Base-by-base conservation (phyloP, 2,329 filamentous ascomycete genomes). In the Talaromyces sp. region DNA sequence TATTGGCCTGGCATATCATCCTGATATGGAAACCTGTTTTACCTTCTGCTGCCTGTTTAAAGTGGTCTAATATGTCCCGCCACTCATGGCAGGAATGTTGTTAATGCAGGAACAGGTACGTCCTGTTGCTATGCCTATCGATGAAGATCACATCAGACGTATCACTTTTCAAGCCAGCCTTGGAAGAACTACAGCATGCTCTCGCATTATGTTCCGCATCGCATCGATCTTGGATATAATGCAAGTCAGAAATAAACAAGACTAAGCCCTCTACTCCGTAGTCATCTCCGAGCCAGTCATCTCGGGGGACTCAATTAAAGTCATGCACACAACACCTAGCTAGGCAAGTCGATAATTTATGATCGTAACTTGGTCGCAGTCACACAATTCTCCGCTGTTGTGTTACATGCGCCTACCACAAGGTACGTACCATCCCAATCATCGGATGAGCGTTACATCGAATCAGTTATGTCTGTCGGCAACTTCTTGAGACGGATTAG, bases 401-500 rank as follows among this genome's bases (percentile, higher is more conserved):
- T 56, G 5, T 51, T 28, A 37, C 36, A 41, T 31, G 46, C 25
- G 5, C 9, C 17, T 19, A 19, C 17, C 33, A 35, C 17, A 4
- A 33, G 13, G 25, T 46, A 17, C n/a, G 22, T 17, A 45, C 41
- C n/a, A 17, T 19, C 45, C 13, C 19, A 33, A n/a, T 33, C 17
- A 35, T 8, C 31, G 28, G 31, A 37, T 36, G 48, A 51, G 48
- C 35, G 48, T 52, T 52, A 52, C 48, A 52, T 52, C n/a, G 10
- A 9, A 3, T 39, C 11, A 13, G n/a, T 39, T 9, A 39, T 13
- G 36, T 5, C n/a, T n/a, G n/a, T n/a, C n/a, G n/a, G n/a, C n/a
- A n/a, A n/a, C n/a, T n/a, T n/a, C n/a, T n/a, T n/a, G n/a, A n/a
- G n/a, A n/a, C n/a, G n/a, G n/a, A n/a, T n/a, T n/a, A n/a, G n/a